Base-by-base conservation (phyloP, 2,329 filamentous ascomycete species). In the Neonectria ditissima region DNA sequence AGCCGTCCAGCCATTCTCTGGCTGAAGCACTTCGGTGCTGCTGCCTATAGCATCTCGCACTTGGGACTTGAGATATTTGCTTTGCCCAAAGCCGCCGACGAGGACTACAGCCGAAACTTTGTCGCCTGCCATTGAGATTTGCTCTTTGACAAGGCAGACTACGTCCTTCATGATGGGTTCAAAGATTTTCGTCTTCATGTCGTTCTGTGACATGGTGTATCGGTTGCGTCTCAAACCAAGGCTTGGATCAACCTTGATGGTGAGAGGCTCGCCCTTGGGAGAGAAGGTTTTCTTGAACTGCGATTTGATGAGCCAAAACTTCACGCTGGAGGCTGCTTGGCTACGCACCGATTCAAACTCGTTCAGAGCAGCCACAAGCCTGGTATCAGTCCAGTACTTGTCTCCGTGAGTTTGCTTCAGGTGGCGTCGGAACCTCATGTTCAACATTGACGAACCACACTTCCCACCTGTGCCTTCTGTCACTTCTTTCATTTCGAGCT, bases 101-200 rank as follows among this genome's bases (percentile, higher is more conserved):
- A 86, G 76, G 4, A 85, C 74, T 4, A 85, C 79, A 14, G 81
- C 78, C 1, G 77, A 70, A 11, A 80, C 71, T 11, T 75, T 72
- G 20, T 71, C 68, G 16, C 74, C 76, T 4, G 75, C 78, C 77
- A 80, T 77, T 13, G 71, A 68, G 28, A 80, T 75, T 56, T 80
- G 78, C 51, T 80, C 81, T 41, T 80, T 77, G 50, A 84, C 79
- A 5, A 82, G 77, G 2, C 78, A 78, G 3, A 79, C 73, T n/a
- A 80, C 76, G 20, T 81, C 75, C 76, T 75, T 86, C 77, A 69
- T 81, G 68, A 80, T 79, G 5, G 78, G 78, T 5, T 77, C 76
- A 59, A 79, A 79, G 13, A 80, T 77, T 86, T 70, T 81, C 85
- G 77, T 91, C 86, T 71, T 93, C 91, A 78, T 94, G 86, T 44